A percentile compares a stretch with the other conserved stretches of the same genome.
Evolutionary conservation across 768 basidiomycete species (phyloP).

Genomic region (Phaffia australis): DNA sequence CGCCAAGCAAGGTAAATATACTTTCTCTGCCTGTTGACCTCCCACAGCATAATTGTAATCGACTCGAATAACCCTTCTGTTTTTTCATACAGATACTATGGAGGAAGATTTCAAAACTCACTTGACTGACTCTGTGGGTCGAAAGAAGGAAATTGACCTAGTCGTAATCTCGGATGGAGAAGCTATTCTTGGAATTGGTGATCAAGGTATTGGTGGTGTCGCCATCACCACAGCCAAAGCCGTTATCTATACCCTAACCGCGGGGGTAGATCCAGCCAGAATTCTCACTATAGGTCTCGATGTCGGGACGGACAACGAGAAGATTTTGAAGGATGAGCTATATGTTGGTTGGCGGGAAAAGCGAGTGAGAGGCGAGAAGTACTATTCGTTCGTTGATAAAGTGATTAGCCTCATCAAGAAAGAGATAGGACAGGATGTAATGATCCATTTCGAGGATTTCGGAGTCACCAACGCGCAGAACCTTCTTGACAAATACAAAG

Average conservation of each 20-base stretch:
- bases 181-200: slow-evolving; percentile 59
- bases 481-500: slow-evolving; percentile 53
- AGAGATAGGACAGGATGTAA: background rate
- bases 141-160: slow-evolving; percentile 48
- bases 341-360: slow-evolving; percentile 59
- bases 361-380: slow-evolving; percentile 60
- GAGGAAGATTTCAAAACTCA: slow-evolving; percentile 51
- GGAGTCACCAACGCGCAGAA: slow-evolving; percentile 62
- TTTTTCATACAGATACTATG: slow-evolving; percentile 50
- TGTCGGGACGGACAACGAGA: slow-evolving; percentile 64
- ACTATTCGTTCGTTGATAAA: slow-evolving; percentile 54
- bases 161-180: slow-evolving; percentile 77
- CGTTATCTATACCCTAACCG: slow-evolving; percentile 29
- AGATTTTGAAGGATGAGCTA: slow-evolving; percentile 43
- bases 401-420: slow-evolving; percentile 6
- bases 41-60: too few relatives aligned
- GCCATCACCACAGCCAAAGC: slow-evolving; percentile 33
- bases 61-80: background rate
- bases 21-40: too few relatives aligned
- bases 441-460: slow-evolving; percentile 23
- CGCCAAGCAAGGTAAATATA: slow-evolving; percentile 29
- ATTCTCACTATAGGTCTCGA: slow-evolving; percentile 44
- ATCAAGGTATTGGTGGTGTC: slow-evolving; percentile 34
- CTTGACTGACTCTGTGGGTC: background rate
- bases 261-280: slow-evolving; percentile 29